Conservation (phyloP, 208 protist species). For the Leishmania amazonensis region DNA sequence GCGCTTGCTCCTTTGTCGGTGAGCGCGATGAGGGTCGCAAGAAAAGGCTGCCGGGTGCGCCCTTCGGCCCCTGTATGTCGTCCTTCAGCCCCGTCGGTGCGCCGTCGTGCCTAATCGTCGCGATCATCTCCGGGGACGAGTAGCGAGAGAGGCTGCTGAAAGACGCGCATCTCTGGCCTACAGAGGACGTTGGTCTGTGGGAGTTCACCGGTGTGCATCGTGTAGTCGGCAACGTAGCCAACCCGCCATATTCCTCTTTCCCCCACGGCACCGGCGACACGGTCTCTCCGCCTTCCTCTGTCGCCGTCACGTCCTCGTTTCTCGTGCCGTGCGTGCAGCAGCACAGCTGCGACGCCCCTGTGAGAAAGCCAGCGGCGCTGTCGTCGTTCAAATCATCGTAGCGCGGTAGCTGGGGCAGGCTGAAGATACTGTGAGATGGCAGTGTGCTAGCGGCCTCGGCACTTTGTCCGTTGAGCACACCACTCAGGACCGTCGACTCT, state of each 20-base stretch:
- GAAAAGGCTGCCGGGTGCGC: not conserved
- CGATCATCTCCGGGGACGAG: not conserved
- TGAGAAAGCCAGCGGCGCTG: not conserved
- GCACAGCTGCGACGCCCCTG: not conserved
- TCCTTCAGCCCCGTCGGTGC: not conserved
- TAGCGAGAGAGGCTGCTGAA: not conserved
- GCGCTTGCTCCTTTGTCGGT: not conserved
- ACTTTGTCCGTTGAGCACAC: not conserved
- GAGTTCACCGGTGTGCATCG: not conserved
- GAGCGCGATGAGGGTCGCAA: not conserved
- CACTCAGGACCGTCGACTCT: not conserved
- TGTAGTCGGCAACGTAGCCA: not conserved
- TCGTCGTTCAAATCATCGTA: not conserved
- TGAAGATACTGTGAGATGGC: not conserved
- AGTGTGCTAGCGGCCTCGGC: not conserved
- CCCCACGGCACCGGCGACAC: not conserved
- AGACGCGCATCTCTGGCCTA: not conserved
- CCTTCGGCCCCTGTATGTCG: not conserved
- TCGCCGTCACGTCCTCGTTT: not conserved
- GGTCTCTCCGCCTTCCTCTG: not conserved
- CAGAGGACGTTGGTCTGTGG: not conserved
- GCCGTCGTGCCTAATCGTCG: not conserved
- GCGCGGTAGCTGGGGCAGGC: not conserved
- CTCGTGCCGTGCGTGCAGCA: constrained; percentile 3
- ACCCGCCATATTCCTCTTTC: not conserved